Evolutionary conservation across 169 alveolate genomes (phyloP), one percentile per base, ranked within the genome.

Genomic region (Amoebophrya sp.): DNA sequence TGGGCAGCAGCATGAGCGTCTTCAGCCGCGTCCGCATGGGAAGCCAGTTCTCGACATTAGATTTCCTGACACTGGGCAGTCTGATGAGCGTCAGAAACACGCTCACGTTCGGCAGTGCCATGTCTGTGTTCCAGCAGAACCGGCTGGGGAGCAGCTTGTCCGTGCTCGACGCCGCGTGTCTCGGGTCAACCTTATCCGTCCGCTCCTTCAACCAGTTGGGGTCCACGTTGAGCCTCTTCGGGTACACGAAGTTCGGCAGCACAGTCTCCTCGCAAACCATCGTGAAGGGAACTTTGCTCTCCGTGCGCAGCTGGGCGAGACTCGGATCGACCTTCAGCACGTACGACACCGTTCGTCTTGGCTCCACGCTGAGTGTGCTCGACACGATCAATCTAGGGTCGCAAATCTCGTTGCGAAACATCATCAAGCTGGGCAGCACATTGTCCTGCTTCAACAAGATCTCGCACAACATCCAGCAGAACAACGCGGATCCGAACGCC

Each of bases 351-450:
- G 35, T 40, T 18, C 35, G 90, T 0, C 90, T 88, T 18, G 90
- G 90, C 40, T 25, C 40, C 40, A 35, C 90, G 32, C 40, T 88
- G 1, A 25, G 40, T 2, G 40, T 88, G 40, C 47, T 33, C n/a
- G 40, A 40, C 29, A 25, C 40, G 3, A 33, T 88, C 2, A 18
- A n/a, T 35, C 32, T 40, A 2, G 90, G 90, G 32, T 35, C 54
- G 1, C 40, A 33, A 18, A 88, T 88, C 47, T 33, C 53, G 35
- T 35, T 40, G 32, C 40, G 90, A 29, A n/a, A 40, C 90, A 33
- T 88, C 47, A 33, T 88, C 54, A 88, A 88, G 47, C 90, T 88
- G 23, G 90, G 90, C 25, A 35, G 54, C 90, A 88, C 90, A 1
- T 40, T 88, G 33, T 47, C 66, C 66, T 47, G 66, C 66, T 47